A percentile compares a stretch with the other conserved stretches of the same genome.
These are phyloP conservation scores for Alternaria incomplexa DNA, from an alignment of 2,329 filamentous ascomycete species.

Conservation along the genomic window DNA sequence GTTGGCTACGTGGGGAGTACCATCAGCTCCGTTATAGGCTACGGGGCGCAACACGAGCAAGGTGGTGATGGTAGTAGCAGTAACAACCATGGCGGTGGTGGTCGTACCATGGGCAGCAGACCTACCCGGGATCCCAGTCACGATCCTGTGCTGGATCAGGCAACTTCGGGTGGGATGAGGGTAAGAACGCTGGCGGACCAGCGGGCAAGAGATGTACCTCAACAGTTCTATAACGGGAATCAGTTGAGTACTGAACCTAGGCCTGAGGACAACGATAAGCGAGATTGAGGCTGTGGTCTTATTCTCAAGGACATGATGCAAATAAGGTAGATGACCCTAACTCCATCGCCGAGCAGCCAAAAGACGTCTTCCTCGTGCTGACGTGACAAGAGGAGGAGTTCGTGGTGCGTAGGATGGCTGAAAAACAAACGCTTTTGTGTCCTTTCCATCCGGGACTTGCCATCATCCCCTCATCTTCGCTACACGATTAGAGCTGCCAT, in stretches of 20 bases:
- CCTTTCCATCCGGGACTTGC: neutral
- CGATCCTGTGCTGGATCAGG: slow-evolving; percentile 19
- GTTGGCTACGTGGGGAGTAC: slow-evolving; percentile 43
- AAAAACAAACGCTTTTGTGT: neutral
- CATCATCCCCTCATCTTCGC: neutral
- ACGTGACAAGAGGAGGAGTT: neutral
- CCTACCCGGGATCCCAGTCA: slow-evolving; percentile 11
- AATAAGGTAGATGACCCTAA: neutral
- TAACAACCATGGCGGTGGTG: neutral
- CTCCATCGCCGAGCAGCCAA: neutral
- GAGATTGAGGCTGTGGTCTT: neutral
- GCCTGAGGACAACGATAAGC: slow-evolving; percentile 6
- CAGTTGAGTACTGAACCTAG: slow-evolving; percentile 51
- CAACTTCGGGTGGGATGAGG: slow-evolving; percentile 35
- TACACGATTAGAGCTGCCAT: neutral
- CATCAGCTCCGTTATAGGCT: slow-evolving; percentile 38
- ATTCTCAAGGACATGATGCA: neutral
- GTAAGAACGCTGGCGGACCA: slow-evolving; percentile 56
- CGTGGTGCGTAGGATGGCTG: neutral
- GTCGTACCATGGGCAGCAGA: slow-evolving; percentile 15
- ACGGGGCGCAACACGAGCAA: slow-evolving; percentile 16
- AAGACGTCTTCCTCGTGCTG: neutral
- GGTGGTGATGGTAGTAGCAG: slow-evolving; percentile 3
- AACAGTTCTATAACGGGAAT: slow-evolving; percentile 90
- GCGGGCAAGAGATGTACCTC: slow-evolving; percentile 56